Percentiles rank a stretch among this genome's conserved stretches.
Evolutionary conservation across 805 yeast genomes (phyloP).

Genomic region (Metschnikowia gruessii): DNA sequence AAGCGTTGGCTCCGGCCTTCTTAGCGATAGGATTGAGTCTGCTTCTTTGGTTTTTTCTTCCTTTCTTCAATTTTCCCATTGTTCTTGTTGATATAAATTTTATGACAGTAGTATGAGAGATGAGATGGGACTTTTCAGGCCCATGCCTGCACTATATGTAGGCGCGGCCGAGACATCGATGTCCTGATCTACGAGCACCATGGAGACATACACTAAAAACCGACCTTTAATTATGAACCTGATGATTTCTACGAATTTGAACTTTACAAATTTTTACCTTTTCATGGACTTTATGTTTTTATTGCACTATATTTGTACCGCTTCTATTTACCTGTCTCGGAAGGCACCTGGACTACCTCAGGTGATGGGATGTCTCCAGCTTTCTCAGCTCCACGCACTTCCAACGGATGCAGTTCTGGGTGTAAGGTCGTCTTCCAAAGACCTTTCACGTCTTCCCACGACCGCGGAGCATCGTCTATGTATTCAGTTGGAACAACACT

Average conservation of each 20-base stretch:
- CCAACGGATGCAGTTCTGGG: constrained; percentile 21
- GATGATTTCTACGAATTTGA: no score
- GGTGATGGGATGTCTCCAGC: background rate
- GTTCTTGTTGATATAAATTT: constrained; percentile 4
- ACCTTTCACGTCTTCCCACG: constrained; percentile 39
- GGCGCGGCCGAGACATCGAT: background rate
- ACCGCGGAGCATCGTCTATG: constrained; percentile 32
- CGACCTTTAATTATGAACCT: no score
- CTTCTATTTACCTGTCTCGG: background rate
- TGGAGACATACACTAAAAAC: no score
- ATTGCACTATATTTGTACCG: background rate
- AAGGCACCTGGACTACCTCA: background rate
- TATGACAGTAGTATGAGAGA: constrained; percentile 10
- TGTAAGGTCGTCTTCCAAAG: constrained; percentile 31
- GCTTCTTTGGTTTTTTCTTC: constrained; percentile 38
- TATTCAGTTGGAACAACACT: constrained; percentile 56
- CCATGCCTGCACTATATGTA: constrained; percentile 3
- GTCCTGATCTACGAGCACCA: background rate
- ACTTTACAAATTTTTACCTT: no score
- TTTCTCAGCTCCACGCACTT: constrained; percentile 2
- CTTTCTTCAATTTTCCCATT: constrained; percentile 78
- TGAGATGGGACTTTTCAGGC: constrained; percentile 10
- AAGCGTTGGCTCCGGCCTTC: constrained; percentile 15
- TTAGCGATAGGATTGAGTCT: constrained; percentile 36
- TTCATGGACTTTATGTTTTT: background rate